Conservation (phyloP, 1,139 yeast species). For the Candida sanyaensis region DNA sequence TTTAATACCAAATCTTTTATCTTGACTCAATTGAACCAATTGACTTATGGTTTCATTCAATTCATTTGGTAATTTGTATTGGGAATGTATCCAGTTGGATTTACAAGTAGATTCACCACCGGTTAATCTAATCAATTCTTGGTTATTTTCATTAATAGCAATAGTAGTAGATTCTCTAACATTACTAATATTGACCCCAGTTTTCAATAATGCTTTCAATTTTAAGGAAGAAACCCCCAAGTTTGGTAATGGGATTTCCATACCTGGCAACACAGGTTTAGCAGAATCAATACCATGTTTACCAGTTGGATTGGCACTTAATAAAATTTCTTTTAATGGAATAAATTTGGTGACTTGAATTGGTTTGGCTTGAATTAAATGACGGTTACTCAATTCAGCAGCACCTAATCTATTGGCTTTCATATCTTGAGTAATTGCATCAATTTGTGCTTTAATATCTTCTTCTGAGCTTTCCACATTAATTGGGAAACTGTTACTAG, state of each 20-base stretch:
- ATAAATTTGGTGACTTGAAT: slow-evolving; percentile 70
- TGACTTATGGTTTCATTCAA: slow-evolving; percentile 52
- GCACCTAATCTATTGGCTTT: slow-evolving; percentile 73
- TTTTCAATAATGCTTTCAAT: slow-evolving; percentile 61
- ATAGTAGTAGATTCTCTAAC: slow-evolving; percentile 84
- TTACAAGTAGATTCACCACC: slow-evolving; percentile 70
- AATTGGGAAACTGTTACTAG: slow-evolving; percentile 62
- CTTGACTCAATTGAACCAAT: slow-evolving; percentile 60
- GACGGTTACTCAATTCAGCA: slow-evolving; percentile 79
- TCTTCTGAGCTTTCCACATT: slow-evolving; percentile 31
- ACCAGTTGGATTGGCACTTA: slow-evolving; percentile 64
- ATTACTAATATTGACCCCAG: slow-evolving; percentile 50
- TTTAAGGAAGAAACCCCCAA: slow-evolving; percentile 68
- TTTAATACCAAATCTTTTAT: slow-evolving; percentile 65
- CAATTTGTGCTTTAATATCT: slow-evolving; percentile 38
- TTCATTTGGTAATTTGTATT: slow-evolving; percentile 52
- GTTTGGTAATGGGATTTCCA: slow-evolving; percentile 71
- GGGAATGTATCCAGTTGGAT: slow-evolving; percentile 88
- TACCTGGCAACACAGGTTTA: slow-evolving; percentile 69
- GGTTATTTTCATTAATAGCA: slow-evolving; percentile 25
- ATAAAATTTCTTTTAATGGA: slow-evolving; percentile 65
- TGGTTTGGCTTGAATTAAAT: slow-evolving; percentile 74
- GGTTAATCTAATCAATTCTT: slow-evolving; percentile 71
- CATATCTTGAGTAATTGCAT: slow-evolving; percentile 50
- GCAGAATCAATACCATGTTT: slow-evolving; percentile 63